Percentiles rank a stretch among this genome's conserved stretches.
Conservation (phyloP, 2,329 filamentous ascomycete genomes). For the Colletotrichum salicis region DNA sequence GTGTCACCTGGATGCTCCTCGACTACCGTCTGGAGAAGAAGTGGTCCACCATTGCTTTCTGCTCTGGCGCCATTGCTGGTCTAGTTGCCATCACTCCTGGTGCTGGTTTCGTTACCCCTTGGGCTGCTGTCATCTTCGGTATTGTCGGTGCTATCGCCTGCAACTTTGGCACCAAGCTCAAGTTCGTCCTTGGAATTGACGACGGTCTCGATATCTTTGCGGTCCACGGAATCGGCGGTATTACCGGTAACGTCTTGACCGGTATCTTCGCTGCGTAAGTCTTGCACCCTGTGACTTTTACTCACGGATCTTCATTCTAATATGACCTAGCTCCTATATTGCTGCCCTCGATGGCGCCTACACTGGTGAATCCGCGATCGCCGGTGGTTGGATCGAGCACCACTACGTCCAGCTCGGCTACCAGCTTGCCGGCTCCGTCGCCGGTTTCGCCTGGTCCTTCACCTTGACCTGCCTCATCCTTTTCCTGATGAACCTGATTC, state of each 20-base stretch:
- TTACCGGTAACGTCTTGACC: slow-evolving; percentile 82
- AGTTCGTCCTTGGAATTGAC: slow-evolving; percentile 78
- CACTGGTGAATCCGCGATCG: slow-evolving; percentile 44
- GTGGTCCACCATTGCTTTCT: slow-evolving; percentile 94
- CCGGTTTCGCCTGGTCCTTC: slow-evolving; percentile 74
- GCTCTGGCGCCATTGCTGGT: slow-evolving; percentile 87
- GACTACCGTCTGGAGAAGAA: slow-evolving; percentile 93
- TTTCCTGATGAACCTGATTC: slow-evolving; percentile 76
- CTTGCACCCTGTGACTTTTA: neutral
- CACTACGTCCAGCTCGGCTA: slow-evolving; percentile 78
- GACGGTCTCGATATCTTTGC: slow-evolving; percentile 93
- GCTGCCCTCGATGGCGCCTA: slow-evolving; percentile 77
- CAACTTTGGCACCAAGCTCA: slow-evolving; percentile 90
- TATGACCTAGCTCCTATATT: slow-evolving; percentile 68
- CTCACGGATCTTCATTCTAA: slow-evolving; percentile 31
- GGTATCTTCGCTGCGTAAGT: slow-evolving; percentile 78
- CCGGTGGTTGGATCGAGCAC: slow-evolving; percentile 77
- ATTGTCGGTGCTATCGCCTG: slow-evolving; percentile 71
- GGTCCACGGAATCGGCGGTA: slow-evolving; percentile 86
- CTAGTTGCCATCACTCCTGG: slow-evolving; percentile 91
- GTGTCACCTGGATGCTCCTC: slow-evolving; percentile 84
- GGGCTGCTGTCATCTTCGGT: slow-evolving; percentile 68
- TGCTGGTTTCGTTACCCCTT: slow-evolving; percentile 82
- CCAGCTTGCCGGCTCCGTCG: slow-evolving; percentile 75
- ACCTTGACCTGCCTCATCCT: slow-evolving; percentile 75